phyloP scores from a whole-genome alignment of 805 yeast species.

The Ogataea chonburiensis region DNA sequence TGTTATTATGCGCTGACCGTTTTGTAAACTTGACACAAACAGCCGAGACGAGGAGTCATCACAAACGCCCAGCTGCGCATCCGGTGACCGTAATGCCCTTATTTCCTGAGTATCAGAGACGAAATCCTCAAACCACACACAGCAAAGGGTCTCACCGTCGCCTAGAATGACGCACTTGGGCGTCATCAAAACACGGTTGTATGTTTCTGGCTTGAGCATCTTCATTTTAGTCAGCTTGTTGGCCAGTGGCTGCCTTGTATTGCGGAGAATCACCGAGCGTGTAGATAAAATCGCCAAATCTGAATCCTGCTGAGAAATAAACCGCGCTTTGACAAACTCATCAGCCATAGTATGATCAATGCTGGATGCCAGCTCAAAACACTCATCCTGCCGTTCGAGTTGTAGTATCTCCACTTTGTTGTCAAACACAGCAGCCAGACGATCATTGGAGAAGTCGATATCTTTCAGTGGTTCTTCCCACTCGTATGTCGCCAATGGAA shows the following conservation, averaged over 20 bases:
- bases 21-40: constrained; percentile 1
- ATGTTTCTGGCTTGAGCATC: constrained; percentile 1
- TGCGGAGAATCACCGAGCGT: constrained; percentile 24
- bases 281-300: constrained; percentile 28
- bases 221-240: constrained; percentile 7
- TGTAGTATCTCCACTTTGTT: constrained; percentile 21
- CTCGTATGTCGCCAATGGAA: constrained; percentile 13
- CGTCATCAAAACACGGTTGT: constrained; percentile 7
- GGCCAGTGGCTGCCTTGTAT: constrained; percentile 4
- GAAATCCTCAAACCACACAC: constrained; percentile 7
- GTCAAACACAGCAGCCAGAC: constrained; percentile 20
- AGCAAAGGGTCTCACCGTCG: constrained; percentile 2
- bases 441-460: constrained; percentile 20
- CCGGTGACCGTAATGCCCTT: neutral
- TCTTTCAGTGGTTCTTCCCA: constrained; percentile 16
- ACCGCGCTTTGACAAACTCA: constrained; percentile 20
- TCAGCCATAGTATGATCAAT: constrained; percentile 19
- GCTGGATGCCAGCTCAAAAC: constrained; percentile 17
- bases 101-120: constrained; percentile 2
- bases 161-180: constrained; percentile 3
- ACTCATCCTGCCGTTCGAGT: constrained; percentile 13
- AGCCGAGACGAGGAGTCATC: constrained; percentile 1
- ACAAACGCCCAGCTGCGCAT: constrained; percentile 4
- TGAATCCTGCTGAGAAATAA: constrained; percentile 15
- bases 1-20: constrained; percentile 1